Evolutionary conservation across 2,329 filamentous ascomycete genomes (phyloP), one percentile per base, ranked within the genome.

Genomic region (Colletotrichum godetiae): DNA sequence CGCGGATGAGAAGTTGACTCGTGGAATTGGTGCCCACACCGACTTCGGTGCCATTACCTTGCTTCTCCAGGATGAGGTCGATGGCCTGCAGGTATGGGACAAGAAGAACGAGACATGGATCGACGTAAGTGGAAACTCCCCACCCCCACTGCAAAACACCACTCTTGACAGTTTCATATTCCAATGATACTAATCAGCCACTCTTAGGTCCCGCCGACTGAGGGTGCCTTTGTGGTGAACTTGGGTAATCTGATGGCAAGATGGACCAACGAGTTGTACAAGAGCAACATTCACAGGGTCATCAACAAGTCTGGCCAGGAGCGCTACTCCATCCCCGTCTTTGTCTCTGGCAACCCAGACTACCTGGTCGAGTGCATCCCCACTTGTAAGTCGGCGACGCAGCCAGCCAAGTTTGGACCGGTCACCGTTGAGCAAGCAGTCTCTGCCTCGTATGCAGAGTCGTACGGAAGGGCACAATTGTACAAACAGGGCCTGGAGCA

Each of bases 31-130:
- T 0, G 87, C 86, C 3, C 89, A 89, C 75, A 88, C 87, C 0
- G 89, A 89, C 76, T 90, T 88, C 74, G 87, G 88, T n/a, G 85
- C 85, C 59, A 85, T 90, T 57, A 90, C 89, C 0, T 81, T 90
- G 35, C 84, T 91, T 12, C 82, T 90, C 3, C 88, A 90, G 76
- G 87, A 88, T 71, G 80, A 81, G 2, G 80, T 85, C 15, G 84
- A 85, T 35, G 89, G 88, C 0, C 82, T 91, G 2, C 84, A 91
- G 75, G 87, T 90, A 4, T 83, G 86, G 66, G 83, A 89, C 71
- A 78, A 80, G 19, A 72, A 82, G 4, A 84, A 83, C 11, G 79
- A 82, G 13, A 80, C 81, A 8, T 90, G 86, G 87, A 82, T 82
- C 56, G 80, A 82, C 71, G 81, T 82, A 67, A 77, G 77, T 74